A percentile compares a stretch with the other conserved stretches of the same genome.
These are phyloP conservation scores for Rosa multiflora DNA, from an alignment of 306 rosid species.

Conservation along the genomic window DNA sequence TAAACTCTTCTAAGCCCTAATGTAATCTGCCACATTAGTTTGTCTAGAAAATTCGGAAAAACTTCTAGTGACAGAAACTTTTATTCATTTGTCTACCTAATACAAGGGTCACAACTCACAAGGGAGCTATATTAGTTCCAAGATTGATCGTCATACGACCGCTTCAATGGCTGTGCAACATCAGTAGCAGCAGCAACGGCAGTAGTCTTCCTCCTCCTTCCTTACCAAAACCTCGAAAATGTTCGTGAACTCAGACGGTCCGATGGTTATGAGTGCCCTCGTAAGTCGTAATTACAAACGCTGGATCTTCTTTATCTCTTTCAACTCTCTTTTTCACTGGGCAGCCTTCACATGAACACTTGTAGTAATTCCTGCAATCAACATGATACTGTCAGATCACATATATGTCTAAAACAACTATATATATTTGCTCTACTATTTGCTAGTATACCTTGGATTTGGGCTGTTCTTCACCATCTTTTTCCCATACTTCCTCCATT, in stretches of 20 bases:
- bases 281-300: slow-evolving; percentile 78
- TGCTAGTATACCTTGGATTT: slow-evolving; percentile 63
- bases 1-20: not conserved
- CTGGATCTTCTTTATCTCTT: slow-evolving; percentile 75
- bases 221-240: slow-evolving; percentile 4
- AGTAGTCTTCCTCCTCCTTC: not conserved
- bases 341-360: slow-evolving; percentile 83
- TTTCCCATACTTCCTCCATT: slow-evolving; percentile 95
- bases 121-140: not conserved
- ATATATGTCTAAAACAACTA: not conserved
- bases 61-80: not conserved
- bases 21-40: not conserved
- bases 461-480: slow-evolving; percentile 93
- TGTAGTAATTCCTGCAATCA: slow-evolving; percentile 76
- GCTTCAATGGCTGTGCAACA: not conserved
- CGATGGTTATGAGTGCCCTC: slow-evolving; percentile 82
- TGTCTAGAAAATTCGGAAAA: not conserved
- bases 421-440: not conserved
- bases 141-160: not conserved
- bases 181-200: not conserved
- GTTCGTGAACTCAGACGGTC: slow-evolving; percentile 21
- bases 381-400: slow-evolving; percentile 1
- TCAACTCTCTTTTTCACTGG: slow-evolving; percentile 91
- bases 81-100: not conserved
- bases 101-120: not conserved